Evolutionary conservation across 2,329 filamentous ascomycete species (phyloP).

Genomic region (Pseudogymnoascus sp.): DNA sequence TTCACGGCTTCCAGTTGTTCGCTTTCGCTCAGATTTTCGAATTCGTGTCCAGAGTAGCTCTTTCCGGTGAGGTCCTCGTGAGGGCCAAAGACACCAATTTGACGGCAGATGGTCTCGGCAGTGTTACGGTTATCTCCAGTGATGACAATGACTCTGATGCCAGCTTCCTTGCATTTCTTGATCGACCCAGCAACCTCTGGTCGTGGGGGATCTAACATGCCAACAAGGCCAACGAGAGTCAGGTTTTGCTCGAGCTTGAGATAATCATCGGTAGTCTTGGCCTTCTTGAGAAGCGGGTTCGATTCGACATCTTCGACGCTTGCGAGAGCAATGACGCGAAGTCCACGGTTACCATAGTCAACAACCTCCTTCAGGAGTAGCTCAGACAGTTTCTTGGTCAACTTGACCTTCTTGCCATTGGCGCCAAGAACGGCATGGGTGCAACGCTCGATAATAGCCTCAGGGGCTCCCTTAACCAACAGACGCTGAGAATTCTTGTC

Average conservation of each 20-base stretch:
- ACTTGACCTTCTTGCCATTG: slow-evolving; percentile 65
- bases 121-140: slow-evolving; percentile 98
- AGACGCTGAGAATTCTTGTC: slow-evolving; percentile 65
- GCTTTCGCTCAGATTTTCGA: slow-evolving; percentile 70
- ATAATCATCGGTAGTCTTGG: slow-evolving; percentile 80
- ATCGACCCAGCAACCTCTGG: slow-evolving; percentile 85
- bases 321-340: slow-evolving; percentile 91
- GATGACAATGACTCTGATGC: slow-evolving; percentile 95
- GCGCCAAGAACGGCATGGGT: slow-evolving; percentile 70
- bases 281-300: slow-evolving; percentile 61
- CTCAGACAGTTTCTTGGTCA: slow-evolving; percentile 61
- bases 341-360: slow-evolving; percentile 83
- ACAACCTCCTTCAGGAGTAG: slow-evolving; percentile 73
- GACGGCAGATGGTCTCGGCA: slow-evolving; percentile 92
- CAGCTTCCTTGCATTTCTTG: slow-evolving; percentile 79
- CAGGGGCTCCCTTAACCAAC: slow-evolving; percentile 92
- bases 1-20: slow-evolving; percentile 81
- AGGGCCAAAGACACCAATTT: slow-evolving; percentile 85
- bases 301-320: slow-evolving; percentile 67
- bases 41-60: slow-evolving; percentile 92
- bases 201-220: slow-evolving; percentile 94
- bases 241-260: slow-evolving; percentile 83
- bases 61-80: slow-evolving; percentile 81
- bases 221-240: slow-evolving; percentile 87
- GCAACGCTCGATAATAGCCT: slow-evolving; percentile 89